Evolutionary conservation across 768 basidiomycete genomes (phyloP).

Genomic region (Pulveroboletus frians): DNA sequence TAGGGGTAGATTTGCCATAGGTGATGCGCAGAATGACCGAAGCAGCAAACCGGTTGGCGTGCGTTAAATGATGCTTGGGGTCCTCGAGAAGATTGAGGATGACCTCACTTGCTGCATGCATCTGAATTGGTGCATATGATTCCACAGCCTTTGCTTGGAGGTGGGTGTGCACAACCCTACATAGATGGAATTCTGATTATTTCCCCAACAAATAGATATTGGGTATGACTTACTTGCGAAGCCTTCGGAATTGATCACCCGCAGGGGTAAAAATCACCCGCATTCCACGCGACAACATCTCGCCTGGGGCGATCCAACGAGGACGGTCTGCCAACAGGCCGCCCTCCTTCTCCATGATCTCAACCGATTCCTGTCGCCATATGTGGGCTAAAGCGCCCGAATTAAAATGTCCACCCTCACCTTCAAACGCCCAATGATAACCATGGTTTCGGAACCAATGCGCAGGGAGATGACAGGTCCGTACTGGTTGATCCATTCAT

Average conservation of each 20-base stretch:
- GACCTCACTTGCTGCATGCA: conserved; percentile 24
- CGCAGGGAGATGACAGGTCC: conserved; percentile 26
- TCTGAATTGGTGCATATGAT: conserved; percentile 47
- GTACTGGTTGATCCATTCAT: conserved; percentile 56
- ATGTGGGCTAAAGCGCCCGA: background rate
- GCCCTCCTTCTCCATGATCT: conserved; percentile 65
- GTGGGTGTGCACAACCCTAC: conserved; percentile 13
- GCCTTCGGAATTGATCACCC: conserved; percentile 56
- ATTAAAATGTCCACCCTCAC: conserved; percentile 10
- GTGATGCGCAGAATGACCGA: conserved; percentile 23
- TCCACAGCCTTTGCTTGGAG: conserved; percentile 49
- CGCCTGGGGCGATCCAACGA: conserved; percentile 50
- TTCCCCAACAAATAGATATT: background rate
- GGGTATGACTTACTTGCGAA: conserved; percentile 43
- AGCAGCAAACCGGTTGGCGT: conserved; percentile 42
- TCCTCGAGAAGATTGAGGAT: conserved; percentile 21
- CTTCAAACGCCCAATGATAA: conserved; percentile 36
- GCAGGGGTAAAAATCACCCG: conserved; percentile 50
- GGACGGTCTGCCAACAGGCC: conserved; percentile 43
- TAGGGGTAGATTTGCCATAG: conserved; percentile 25
- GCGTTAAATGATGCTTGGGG: conserved; percentile 36
- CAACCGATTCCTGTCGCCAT: conserved; percentile 45
- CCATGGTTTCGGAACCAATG: conserved; percentile 37
- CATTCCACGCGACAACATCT: conserved; percentile 55
- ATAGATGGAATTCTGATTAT: background rate